Conservation (phyloP, 176 grass and related monocot genomes). For the Rhynchospora pubera region DNA sequence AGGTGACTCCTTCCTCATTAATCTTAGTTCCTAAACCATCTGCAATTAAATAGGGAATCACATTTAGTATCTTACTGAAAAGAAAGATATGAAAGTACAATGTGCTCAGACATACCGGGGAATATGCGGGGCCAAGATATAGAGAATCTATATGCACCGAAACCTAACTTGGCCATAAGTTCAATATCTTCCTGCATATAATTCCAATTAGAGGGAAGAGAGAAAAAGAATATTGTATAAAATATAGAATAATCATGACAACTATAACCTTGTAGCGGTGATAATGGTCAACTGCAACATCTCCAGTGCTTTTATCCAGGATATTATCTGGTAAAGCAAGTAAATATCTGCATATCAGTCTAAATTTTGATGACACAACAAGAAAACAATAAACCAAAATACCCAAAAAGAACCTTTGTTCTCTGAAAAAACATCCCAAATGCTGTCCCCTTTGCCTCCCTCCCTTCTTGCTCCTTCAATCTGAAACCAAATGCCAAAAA, state of each 20-base stretch:
- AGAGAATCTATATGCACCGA: conserved; percentile 89
- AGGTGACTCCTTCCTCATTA: conserved; percentile 68
- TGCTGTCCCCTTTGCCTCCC: conserved; percentile 81
- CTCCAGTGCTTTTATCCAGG: conserved; percentile 54
- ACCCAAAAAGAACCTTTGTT: conserved; percentile 45
- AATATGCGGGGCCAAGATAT: conserved; percentile 96
- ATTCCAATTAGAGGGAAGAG: conserved; percentile 22
- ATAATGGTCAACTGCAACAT: conserved; percentile 94
- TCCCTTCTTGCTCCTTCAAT: conserved; percentile 85
- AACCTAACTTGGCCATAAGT: conserved; percentile 80
- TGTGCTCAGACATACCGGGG: conserved; percentile 55
- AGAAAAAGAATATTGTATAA: conserved; percentile 20
- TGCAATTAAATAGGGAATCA: conserved; percentile 37
- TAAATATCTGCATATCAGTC: conserved; percentile 5
- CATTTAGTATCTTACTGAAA: not conserved
- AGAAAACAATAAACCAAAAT: not conserved
- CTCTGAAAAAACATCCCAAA: conserved; percentile 91
- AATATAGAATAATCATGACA: not conserved
- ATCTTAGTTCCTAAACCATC: conserved; percentile 80
- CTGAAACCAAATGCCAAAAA: conserved; percentile 26
- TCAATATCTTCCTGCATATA: conserved; percentile 88
- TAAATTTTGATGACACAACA: not conserved
- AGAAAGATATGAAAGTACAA: not conserved
- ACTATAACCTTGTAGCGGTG: conserved; percentile 75
- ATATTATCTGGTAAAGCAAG: conserved; percentile 57